Evolutionary conservation across 306 rosid species (phyloP).

Genomic region (Ammopiptanthus mongolicus): DNA sequence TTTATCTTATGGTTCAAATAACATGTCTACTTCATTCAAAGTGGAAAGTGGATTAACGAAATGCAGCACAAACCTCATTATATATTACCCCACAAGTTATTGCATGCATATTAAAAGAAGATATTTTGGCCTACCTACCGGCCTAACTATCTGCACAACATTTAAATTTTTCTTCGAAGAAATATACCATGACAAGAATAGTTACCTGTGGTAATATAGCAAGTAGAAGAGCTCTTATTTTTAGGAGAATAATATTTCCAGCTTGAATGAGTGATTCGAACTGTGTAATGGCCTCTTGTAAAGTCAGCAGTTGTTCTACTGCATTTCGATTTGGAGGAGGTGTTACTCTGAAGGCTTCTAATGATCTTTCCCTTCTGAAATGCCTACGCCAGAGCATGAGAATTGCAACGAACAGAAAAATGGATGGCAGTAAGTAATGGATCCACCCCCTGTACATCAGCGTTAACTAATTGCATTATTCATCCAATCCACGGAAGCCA

Average conservation of each 20-base stretch:
- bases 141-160: neutral
- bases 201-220: conserved; percentile 81
- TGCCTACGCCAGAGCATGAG: conserved; percentile 69
- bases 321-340: conserved; percentile 72
- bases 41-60: conserved; percentile 4
- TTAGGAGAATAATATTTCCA: conserved; percentile 77
- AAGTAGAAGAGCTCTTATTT: conserved; percentile 81
- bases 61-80: neutral
- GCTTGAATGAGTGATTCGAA: conserved; percentile 71
- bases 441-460: conserved; percentile 79
- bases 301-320: conserved; percentile 77
- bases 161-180: neutral
- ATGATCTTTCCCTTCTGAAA: conserved; percentile 50
- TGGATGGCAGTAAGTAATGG: conserved; percentile 61
- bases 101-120: neutral
- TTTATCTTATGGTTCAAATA: neutral
- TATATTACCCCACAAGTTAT: neutral
- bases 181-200: conserved; percentile 6
- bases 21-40: neutral
- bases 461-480: conserved; percentile 15
- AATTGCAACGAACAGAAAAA: conserved; percentile 46
- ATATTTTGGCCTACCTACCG: neutral
- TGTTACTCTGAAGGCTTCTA: conserved; percentile 60
- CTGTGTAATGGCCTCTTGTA: conserved; percentile 83
- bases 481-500: conserved; percentile 5